Base-by-base conservation (phyloP, 2,329 filamentous ascomycete species). In the Coniochaeta prunicola region DNA sequence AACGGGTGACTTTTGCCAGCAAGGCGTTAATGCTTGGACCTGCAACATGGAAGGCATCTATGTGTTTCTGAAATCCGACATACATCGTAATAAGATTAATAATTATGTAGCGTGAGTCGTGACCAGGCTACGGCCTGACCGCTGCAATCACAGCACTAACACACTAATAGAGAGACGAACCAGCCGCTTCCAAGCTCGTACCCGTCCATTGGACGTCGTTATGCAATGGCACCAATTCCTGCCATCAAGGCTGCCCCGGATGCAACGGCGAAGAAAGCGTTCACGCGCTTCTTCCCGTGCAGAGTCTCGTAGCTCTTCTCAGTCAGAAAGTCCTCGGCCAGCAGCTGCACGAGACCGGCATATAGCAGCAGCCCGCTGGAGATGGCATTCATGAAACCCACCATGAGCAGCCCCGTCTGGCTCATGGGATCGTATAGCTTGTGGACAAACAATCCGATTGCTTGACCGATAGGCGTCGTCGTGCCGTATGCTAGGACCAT, bases 301-400 rank as follows among this genome's bases (percentile, higher is more conserved):
- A 91, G 74, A 21, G 82, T 77, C 65, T 79, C 80, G 78, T 89
- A 91, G 71, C 87, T 90, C 76, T 89, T 87, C 64, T 91, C 88
- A 13, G 83, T 85, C 60, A 92, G 68, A 65, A 96, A 96, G 66
- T 96, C 91, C 72, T 96, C 91, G 0, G 90, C 89, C 53, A 96
- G 78, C 21, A 96, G 78, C 74, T 96, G 90, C 4, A 96, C 91
- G 48, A 96, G 75, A 0, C 90, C 90, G 0, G 91, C 91, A 69
- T 93, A 96, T 3, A 96, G 77, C 30, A 96, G 73, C 56, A 96
- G 76, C 0, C 91, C 91, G 56, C 88, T 87, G 10, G 88, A 92
- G 57, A 96, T 88, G 40, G 90, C 90, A 67, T 96, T 96, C 81
- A 93, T 94, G 68, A 92, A 84, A 8, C 91, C 91, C 6, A 96